Evolutionary conservation across 495 filamentous ascomycete species (phyloP).

Genomic region (Tuber magnatum): DNA sequence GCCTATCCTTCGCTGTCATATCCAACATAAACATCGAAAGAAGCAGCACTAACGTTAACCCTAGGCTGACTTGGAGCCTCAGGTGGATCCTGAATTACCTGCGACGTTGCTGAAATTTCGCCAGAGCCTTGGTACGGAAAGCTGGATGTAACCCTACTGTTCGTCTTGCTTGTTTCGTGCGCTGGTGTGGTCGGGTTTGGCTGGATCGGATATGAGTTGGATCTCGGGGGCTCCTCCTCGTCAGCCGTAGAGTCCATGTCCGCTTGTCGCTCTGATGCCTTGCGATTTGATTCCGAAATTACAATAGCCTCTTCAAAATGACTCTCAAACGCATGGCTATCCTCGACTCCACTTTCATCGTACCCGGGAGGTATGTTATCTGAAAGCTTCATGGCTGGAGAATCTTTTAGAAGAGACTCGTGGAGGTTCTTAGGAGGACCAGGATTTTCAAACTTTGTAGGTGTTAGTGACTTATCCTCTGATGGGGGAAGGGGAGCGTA

Average conservation of each 20-base stretch:
- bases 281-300: neutral
- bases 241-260: slow-evolving; percentile 28
- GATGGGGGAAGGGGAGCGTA: slow-evolving; percentile 11
- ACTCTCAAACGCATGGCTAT: slow-evolving; percentile 12
- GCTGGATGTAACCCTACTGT: neutral
- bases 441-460: slow-evolving; percentile 25
- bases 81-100: neutral
- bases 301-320: slow-evolving; percentile 12
- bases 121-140: neutral
- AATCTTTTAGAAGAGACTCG: slow-evolving; percentile 16
- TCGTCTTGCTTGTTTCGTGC: neutral
- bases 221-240: slow-evolving; percentile 19
- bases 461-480: neutral
- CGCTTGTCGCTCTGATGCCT: neutral
- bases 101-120: neutral
- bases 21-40: neutral
- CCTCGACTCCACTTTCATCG: neutral
- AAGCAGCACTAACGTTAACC: neutral
- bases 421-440: slow-evolving; percentile 13
- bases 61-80: neutral
- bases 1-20: neutral
- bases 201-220: neutral
- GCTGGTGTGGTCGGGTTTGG: neutral
- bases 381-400: neutral
- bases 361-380: slow-evolving; percentile 3